phyloP scores from a whole-genome alignment of 148 eudicot genomes.

The Amaranthus cruentus region DNA sequence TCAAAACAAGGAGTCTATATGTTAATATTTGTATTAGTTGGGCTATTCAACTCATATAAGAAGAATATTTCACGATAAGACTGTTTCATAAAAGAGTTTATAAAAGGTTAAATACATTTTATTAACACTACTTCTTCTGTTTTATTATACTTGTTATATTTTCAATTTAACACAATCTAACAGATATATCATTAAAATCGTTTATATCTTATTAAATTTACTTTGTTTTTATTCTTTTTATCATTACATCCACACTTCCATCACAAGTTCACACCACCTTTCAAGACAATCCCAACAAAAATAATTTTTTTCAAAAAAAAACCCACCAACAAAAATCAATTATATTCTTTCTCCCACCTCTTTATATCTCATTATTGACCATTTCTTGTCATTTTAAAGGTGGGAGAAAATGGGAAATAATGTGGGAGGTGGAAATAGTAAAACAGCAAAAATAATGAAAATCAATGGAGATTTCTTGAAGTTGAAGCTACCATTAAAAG shows the following conservation, averaged over 20 bases:
- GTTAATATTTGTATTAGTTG: no score
- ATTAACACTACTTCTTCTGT: no score
- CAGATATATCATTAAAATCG: no score
- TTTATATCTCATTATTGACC: not conserved
- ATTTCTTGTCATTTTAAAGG: not conserved
- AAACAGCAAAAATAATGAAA: conserved; percentile 65
- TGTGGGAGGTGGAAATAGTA: conserved; percentile 32
- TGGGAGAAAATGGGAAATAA: conserved; percentile 52
- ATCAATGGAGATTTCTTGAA: conserved; percentile 63
- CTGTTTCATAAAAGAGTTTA: no score
- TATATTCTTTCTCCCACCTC: not conserved
- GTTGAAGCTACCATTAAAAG: conserved; percentile 42
- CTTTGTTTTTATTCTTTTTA: not conserved
- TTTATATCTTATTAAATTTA: not conserved
- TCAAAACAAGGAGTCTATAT: no score
- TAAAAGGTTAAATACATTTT: no score
- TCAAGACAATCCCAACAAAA: conserved; percentile 3
- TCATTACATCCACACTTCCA: conserved; percentile 23
- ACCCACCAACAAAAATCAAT: conserved; percentile 6
- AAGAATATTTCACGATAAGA: no score
- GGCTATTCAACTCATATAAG: no score
- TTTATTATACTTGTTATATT: no score
- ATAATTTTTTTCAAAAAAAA: not conserved
- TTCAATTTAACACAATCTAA: not conserved
- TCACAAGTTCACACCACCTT: not conserved